These are phyloP conservation scores for Solanum rostratum DNA, from an alignment of 257 asterid species.

Conservation along the genomic window DNA sequence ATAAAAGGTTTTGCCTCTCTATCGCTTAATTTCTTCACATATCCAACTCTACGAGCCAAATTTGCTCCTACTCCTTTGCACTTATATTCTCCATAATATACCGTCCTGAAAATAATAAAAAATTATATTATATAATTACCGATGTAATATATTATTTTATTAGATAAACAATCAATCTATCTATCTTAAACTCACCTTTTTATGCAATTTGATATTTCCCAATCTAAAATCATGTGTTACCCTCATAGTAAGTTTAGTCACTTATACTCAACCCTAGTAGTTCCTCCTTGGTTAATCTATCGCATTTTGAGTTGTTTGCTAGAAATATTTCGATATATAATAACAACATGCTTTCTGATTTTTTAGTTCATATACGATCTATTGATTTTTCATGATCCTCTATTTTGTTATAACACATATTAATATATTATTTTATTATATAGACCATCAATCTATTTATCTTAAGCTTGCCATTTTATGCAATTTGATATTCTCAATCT, in stretches of 20 bases:
- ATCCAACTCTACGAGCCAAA: constrained; percentile 10
- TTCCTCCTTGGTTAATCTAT: no score
- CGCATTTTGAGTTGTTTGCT: no score
- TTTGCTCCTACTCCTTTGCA: constrained; percentile 46
- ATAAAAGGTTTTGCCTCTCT: constrained; percentile 27
- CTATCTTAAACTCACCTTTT: neutral
- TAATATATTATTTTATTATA: no score
- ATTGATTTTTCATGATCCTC: neutral
- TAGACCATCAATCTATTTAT: no score
- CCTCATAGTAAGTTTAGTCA: no score
- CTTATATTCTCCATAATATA: constrained; percentile 43
- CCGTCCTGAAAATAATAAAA: constrained; percentile 26
- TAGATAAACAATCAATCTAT: neutral
- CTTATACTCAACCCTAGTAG: no score
- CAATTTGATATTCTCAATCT: no score
- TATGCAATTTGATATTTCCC: no score
- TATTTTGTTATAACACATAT: neutral
- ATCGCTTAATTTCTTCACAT: constrained; percentile 25
- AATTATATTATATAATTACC: neutral
- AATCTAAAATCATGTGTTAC: no score
- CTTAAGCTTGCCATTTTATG: no score
- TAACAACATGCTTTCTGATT: neutral
- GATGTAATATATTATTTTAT: neutral
- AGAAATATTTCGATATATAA: no score
- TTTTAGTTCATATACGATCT: neutral